Percentiles rank a stretch among this genome's conserved stretches.
Evolutionary conservation across 768 basidiomycete genomes (phyloP).

Genomic region (Trametes punicea): DNA sequence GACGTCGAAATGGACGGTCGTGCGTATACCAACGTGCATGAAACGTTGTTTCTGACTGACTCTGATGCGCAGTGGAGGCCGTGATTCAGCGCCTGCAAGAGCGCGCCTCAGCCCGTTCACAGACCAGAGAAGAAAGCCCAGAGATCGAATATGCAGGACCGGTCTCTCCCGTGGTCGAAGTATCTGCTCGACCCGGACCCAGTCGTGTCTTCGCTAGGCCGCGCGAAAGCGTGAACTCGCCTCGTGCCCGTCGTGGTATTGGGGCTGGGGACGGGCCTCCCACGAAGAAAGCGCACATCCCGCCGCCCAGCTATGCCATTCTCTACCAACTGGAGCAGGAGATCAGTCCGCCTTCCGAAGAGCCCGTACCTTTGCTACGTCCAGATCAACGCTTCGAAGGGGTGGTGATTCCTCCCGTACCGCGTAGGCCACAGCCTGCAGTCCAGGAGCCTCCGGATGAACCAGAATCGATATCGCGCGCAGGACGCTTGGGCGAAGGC

Average conservation of each 20-base stretch:
- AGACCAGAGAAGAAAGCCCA: background rate
- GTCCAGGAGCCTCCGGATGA: background rate
- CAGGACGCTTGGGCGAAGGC: background rate
- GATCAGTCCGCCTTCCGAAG: background rate
- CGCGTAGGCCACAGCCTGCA: background rate
- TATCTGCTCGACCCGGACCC: background rate
- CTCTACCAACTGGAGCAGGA: constrained; percentile 9
- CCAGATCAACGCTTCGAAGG: background rate
- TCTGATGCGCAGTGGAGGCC: background rate
- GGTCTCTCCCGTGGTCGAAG: background rate
- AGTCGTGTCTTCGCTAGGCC: background rate
- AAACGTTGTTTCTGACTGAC: background rate
- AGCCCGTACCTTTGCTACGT: background rate
- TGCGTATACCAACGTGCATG: constrained; percentile 11
- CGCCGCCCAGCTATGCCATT: constrained; percentile 9
- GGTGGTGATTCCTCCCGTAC: background rate
- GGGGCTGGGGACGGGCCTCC: background rate
- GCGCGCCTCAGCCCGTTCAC: background rate
- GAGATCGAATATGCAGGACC: constrained; percentile 5
- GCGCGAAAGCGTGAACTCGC: background rate
- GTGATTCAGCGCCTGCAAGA: constrained; percentile 6
- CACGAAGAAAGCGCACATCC: constrained; percentile 1
- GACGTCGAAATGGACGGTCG: constrained; percentile 23
- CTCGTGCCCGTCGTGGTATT: background rate
- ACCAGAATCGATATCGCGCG: background rate